These are phyloP conservation scores for Bryoglossum gracile DNA, from an alignment of 495 filamentous ascomycete genomes.

Conservation along the genomic window DNA sequence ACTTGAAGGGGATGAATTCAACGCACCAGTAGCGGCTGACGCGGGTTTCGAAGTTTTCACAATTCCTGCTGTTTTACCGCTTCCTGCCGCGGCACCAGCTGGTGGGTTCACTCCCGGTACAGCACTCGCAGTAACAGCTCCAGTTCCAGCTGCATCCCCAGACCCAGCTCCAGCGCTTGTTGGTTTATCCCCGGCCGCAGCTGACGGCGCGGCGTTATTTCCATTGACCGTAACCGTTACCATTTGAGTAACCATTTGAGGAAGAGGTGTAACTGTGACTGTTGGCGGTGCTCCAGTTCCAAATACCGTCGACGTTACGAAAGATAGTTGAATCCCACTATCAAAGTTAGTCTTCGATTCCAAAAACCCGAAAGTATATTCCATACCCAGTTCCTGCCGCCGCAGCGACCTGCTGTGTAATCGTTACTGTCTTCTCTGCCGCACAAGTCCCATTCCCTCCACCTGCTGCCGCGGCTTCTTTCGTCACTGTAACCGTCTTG, in stretches of 20 bases:
- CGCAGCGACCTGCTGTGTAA: slow-evolving; percentile 3
- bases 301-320: slow-evolving; percentile 34
- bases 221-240: slow-evolving; percentile 21
- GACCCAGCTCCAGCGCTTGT: slow-evolving; percentile 2
- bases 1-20: not conserved
- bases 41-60: slow-evolving; percentile 3
- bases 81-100: not conserved
- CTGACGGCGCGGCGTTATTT: slow-evolving; percentile 15
- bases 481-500: slow-evolving; percentile 18
- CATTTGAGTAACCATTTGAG: slow-evolving; percentile 33
- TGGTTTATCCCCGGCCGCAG: slow-evolving; percentile 11
- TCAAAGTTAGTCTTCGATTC: slow-evolving; percentile 2
- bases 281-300: slow-evolving; percentile 29
- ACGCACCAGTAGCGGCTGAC: not conserved
- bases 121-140: not conserved
- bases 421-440: slow-evolving; percentile 8
- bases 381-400: slow-evolving; percentile 3
- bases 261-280: slow-evolving; percentile 35
- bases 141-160: slow-evolving; percentile 8
- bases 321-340: slow-evolving; percentile 27
- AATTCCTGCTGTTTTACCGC: slow-evolving; percentile 1
- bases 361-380: not conserved
- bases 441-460: slow-evolving; percentile 9
- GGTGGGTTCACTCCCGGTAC: not conserved
- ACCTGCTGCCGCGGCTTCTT: slow-evolving; percentile 4